Base-by-base conservation (phyloP, 768 basidiomycete genomes). In the Termitomyces titanicus region DNA sequence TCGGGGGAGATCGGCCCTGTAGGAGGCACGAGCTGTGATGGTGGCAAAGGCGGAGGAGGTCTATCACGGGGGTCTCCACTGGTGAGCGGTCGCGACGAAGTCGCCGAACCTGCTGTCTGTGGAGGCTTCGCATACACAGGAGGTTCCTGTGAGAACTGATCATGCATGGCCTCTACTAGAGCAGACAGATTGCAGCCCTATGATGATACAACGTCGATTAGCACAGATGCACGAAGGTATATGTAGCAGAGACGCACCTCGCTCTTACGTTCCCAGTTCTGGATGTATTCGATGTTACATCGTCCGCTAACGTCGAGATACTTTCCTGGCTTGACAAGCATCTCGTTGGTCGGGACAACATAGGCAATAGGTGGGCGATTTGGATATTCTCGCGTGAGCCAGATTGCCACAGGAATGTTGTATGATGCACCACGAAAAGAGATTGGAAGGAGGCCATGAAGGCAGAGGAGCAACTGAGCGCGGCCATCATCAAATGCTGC, bases 401-500 rank as follows among this genome's bases (percentile, higher is more conserved):
- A 98, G 57, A 96, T 62, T 12, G 89, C 84, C 63, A 99, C 71
- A 3, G 97, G 97, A 63, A 98, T 98, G 70, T 99, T 93, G 77
- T 99, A 99, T 2, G 87, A 78, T 0, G 83, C 73, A 1, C 77
- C 72, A 47, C 88, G 80, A 74, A 84, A 96, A 0, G 80, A 70
- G 62, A 99, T 97, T 4, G 94, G 94, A 1, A 99, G 77, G 5
- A 98, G 82, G 10, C 97, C 97, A 65, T 97, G 91, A 3, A 96
- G 63, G 60, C 92, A 94, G 54, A 98, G 85, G 25, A 99, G 81
- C 17, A 98, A 79, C 65, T 95, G 93, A 0, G 92, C 88, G 35
- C 96, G 85, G 45, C 97, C 97, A 61, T 97, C 93, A 70, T 99
- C 94, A 73, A 91, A 94, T 0, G 90, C 93, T 97, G 61, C 45